Evolutionary conservation across 148 eudicot species (phyloP).

Genomic region (Fallopia convolvulus): DNA sequence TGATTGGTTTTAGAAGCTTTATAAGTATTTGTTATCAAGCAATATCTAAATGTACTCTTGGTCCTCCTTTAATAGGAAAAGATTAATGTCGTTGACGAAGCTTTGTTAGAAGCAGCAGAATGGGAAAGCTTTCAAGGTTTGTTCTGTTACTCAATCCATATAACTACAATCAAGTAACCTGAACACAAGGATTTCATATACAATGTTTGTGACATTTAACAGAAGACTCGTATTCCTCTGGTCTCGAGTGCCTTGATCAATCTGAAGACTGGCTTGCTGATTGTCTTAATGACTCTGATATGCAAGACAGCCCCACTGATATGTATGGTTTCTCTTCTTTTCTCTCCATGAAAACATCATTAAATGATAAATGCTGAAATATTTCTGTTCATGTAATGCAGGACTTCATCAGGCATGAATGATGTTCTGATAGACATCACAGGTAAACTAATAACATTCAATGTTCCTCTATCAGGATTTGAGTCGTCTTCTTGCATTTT

Average conservation of each 20-base stretch:
- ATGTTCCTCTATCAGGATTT: neutral
- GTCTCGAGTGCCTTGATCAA: constrained; percentile 50
- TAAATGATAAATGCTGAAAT: neutral
- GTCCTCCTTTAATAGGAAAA: constrained; percentile 42
- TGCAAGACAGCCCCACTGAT: constrained; percentile 55
- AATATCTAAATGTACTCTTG: neutral
- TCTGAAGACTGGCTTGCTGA: constrained; percentile 87
- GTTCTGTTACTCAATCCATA: constrained; percentile 5
- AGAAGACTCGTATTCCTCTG: constrained; percentile 43
- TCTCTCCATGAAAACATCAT: neutral
- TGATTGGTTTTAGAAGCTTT: neutral
- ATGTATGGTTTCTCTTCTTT: constrained; percentile 27
- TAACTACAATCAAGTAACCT: neutral
- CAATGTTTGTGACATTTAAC: constrained; percentile 12
- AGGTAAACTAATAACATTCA: neutral
- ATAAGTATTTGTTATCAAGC: neutral
- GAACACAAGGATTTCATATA: constrained; percentile 7
- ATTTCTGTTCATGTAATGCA: neutral
- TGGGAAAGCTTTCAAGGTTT: constrained; percentile 80
- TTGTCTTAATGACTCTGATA: constrained; percentile 66
- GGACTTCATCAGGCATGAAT: constrained; percentile 11
- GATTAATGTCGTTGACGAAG: constrained; percentile 40
- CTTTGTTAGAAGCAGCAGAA: constrained; percentile 43
- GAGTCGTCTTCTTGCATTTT: neutral
- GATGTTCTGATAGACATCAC: constrained; percentile 11